These are phyloP conservation scores for Basidioascus undulatus DNA, from an alignment of 768 basidiomycete species.

Conservation along the genomic window DNA sequence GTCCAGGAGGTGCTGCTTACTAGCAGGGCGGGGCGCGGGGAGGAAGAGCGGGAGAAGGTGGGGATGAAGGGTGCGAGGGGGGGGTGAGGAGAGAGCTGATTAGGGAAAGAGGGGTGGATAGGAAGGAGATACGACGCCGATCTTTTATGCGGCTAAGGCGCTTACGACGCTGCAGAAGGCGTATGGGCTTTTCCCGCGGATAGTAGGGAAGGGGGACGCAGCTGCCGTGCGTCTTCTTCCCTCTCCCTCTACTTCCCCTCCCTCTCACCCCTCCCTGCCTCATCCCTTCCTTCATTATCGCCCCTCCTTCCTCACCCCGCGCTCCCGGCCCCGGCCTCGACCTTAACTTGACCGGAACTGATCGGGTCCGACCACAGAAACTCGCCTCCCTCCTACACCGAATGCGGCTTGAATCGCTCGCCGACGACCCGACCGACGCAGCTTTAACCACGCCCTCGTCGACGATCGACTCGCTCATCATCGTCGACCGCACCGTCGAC, in stretches of 20 bases:
- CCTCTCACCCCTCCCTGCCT: background rate
- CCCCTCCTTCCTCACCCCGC: background rate
- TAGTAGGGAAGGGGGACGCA: constrained; percentile 82
- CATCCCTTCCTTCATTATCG: background rate
- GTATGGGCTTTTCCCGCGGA: constrained; percentile 72
- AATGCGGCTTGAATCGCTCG: constrained; percentile 25
- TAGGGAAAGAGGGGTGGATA: constrained; percentile 17
- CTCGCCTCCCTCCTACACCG: constrained; percentile 46
- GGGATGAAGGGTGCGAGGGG: too few relatives aligned
- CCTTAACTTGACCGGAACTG: background rate
- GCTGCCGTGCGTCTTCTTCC: constrained; percentile 8
- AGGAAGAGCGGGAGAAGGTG: too few relatives aligned
- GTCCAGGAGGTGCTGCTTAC: constrained; percentile 95
- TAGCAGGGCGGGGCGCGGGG: constrained; percentile 63
- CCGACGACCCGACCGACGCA: constrained; percentile 14
- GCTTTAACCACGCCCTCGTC: constrained; percentile 27
- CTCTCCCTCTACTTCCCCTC: background rate
- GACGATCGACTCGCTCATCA: constrained; percentile 59
- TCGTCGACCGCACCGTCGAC: constrained; percentile 73
- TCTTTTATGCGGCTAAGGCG: constrained; percentile 74
- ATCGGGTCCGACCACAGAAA: too few relatives aligned
- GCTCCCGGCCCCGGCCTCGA: too few relatives aligned
- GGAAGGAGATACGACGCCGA: constrained; percentile 79
- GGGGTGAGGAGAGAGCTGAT: too few relatives aligned
- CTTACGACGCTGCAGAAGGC: constrained; percentile 56